These are phyloP conservation scores for Aspergillus texensis DNA, from an alignment of 2,329 filamentous ascomycete species.

Conservation along the genomic window DNA sequence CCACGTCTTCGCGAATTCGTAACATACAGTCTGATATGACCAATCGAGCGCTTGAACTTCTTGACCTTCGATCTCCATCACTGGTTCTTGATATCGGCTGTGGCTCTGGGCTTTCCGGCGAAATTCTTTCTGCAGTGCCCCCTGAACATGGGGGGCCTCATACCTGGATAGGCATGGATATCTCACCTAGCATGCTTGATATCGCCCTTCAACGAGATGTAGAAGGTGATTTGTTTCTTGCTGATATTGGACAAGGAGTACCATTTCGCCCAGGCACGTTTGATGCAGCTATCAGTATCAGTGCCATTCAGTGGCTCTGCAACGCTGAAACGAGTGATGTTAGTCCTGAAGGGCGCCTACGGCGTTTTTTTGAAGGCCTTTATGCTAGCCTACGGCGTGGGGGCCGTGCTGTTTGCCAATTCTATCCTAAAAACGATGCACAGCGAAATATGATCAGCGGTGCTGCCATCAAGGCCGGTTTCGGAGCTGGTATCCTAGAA, in stretches of 20 bases:
- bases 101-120: conserved; percentile 89
- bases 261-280: conserved; percentile 91
- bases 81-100: conserved; percentile 96
- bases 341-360: conserved; percentile 73
- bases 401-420: conserved; percentile 90
- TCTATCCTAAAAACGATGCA: conserved; percentile 93
- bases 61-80: conserved; percentile 76
- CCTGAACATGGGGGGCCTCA: conserved; percentile 79
- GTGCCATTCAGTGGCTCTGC: conserved; percentile 97
- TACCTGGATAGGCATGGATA: conserved; percentile 96
- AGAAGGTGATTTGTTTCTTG: conserved; percentile 89
- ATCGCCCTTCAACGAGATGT: conserved; percentile 88
- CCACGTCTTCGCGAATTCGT: conserved; percentile 91
- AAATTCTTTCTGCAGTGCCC: conserved; percentile 78
- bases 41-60: conserved; percentile 85
- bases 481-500: conserved; percentile 90
- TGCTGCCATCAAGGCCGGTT: conserved; percentile 90
- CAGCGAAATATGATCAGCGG: conserved; percentile 90
- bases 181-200: conserved; percentile 94
- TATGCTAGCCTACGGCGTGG: conserved; percentile 83
- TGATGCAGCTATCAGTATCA: conserved; percentile 93
- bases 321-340: conserved; percentile 91
- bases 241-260: conserved; percentile 93
- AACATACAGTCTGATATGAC: conserved; percentile 97
- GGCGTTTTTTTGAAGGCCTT: conserved; percentile 87